These are phyloP conservation scores for Cutaneotrichosporon curvatum DNA, from an alignment of 1,284 basidiomycete genomes.

Conservation along the genomic window DNA sequence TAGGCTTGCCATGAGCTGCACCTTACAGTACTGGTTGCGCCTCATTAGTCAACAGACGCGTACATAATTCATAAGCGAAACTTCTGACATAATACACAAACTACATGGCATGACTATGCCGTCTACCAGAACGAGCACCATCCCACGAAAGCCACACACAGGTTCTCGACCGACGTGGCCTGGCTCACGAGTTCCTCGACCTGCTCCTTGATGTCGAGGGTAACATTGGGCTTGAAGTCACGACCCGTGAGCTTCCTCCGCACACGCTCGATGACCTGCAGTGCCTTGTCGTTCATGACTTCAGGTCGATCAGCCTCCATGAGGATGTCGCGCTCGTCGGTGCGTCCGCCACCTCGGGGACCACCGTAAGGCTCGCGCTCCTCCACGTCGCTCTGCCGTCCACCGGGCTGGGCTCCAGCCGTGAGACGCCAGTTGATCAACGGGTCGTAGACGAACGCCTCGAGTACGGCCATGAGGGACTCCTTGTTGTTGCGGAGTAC, in stretches of 20 bases:
- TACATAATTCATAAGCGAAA: too few species aligned
- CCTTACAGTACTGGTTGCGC: too few species aligned
- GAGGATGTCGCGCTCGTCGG: constrained; percentile 47
- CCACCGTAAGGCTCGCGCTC: constrained; percentile 15
- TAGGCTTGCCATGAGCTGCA: too few species aligned
- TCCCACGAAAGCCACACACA: constrained; percentile 92
- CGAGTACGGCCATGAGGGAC: constrained; percentile 92
- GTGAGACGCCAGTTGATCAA: constrained; percentile 54
- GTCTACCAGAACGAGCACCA: constrained; percentile 53
- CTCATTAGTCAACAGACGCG: too few species aligned
- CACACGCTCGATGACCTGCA: constrained; percentile 86
- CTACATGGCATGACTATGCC: too few species aligned
- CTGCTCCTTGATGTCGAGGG: constrained; percentile 66
- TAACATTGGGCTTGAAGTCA: constrained; percentile 78
- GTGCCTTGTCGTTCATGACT: constrained; percentile 78
- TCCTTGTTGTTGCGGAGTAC: constrained; percentile 96
- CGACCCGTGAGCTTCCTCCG: constrained; percentile 86
- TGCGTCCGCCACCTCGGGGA: constrained; percentile 15
- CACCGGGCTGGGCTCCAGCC: constrained; percentile 42
- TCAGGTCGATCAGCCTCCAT: constrained; percentile 55
- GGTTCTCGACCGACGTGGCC: constrained; percentile 83
- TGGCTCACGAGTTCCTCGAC: constrained; percentile 86
- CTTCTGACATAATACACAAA: too few species aligned
- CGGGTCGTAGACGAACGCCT: constrained; percentile 64
- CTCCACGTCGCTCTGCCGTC: constrained; percentile 24